Base-by-base conservation (phyloP, 495 filamentous ascomycete genomes). In the Schizothecium vesticola region DNA sequence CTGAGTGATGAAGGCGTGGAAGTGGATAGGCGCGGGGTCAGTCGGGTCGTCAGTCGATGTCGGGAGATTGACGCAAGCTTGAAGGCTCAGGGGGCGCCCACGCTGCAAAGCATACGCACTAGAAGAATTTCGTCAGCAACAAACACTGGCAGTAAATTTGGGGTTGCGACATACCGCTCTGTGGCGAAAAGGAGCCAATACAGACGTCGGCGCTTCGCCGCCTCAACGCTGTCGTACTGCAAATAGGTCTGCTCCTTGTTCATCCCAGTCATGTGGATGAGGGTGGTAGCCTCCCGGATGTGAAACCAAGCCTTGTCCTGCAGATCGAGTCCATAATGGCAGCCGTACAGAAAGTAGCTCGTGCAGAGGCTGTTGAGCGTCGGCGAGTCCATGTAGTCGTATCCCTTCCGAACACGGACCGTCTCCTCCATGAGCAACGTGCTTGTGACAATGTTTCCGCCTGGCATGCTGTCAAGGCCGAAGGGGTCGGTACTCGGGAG, bases 341-440 rank as follows among this genome's bases (percentile, higher is more conserved):
- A 89, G 6, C 88, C 90, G 73, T 91, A 95, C 11, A 92, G 78
- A 72, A 95, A 93, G 78, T 90, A 95, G 5, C 90, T 92, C 12
- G 91, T 94, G 66, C 91, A 83, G 11, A 94, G 81, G 13, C 81
- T 88, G 71, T 88, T 87, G 33, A 91, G 78, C 0, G 87, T 90
- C 3, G 90, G 86, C 72, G 80, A 83, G 63, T 92, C 91, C 23
- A 92, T 79, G 71, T 90, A 86, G 70, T 95, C 89, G 70, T 86
- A 88, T n/a, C 86, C 85, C 73, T 89, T 90, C 65, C 92, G 85
- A 25, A 92, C 90, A 25, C 90, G 85, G 33, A 93, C 76, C 2
- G 89, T 88, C 77, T 96, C 93, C 28, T 92, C 86, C 67, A 96
- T 81, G 21, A 97, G 77, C n/a, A 88, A 77, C 67, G 86, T 86